Evolutionary conservation across 2,329 filamentous ascomycete genomes (phyloP), one percentile per base, ranked within the genome.

Genomic region (Colletotrichum sidae): DNA sequence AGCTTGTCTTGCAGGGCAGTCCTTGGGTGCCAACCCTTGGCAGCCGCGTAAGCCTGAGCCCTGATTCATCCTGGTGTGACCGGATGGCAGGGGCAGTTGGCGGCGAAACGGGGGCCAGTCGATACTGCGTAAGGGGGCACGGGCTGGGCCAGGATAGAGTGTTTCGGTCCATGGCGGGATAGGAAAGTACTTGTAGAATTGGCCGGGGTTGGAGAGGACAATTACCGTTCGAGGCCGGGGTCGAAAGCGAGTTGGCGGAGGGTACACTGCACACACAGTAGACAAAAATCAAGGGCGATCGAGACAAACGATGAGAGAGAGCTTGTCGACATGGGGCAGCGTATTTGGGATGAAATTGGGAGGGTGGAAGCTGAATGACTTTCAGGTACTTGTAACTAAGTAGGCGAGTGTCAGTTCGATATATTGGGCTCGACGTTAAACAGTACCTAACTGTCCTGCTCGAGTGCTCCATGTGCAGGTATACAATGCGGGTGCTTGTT

Each of bases 41-140:
- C 58, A 66, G 58, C 63, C 63, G 58, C 63, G 63, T 63, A 56
- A 66, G 63, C 63, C 63, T 66, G 58, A 53, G 47, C 63, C 52
- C 59, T 49, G 63, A 66, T 62, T 63, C 63, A 66, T 63, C 42
- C 52, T 63, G 63, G 63, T 66, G 63, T 53, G 63, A 62, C 63
- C 52, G 58, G 52, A 44, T 50, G 58, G 58, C 62, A 65, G 53
- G 63, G 63, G 47, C 41, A 47, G 53, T 47, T 56, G 38, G 46
- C 41, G 51, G 47, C 52, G 47, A 57, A 56, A 65, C 58, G 42
- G 52, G 51, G 58, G 41, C 42, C n/a, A 34, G 33, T 44, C 60
- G 25, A 25, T 25, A 25, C 4, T 25, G 4, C 25, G 49, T 65
- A 47, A 65, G 57, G 49, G 38, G 62, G 25, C n/a, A 34, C 4